Evolutionary conservation across 805 yeast species (phyloP), one percentile per base, ranked within the genome.

Genomic region (Blastobotrys parvus): DNA sequence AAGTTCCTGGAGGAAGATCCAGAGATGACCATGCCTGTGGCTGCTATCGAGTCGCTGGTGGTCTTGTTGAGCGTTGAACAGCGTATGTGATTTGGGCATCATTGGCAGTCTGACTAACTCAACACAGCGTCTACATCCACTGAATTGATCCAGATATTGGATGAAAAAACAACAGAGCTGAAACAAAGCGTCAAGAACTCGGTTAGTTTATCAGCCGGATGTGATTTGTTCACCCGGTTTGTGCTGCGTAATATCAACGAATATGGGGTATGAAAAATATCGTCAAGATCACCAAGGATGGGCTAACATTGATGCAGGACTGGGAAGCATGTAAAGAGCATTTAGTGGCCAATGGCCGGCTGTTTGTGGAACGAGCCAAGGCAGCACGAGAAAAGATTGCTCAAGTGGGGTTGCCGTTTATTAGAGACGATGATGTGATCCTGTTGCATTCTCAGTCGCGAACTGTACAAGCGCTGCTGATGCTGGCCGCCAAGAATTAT

Each of bases 1-100:
- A 74, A 75, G 59, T 88, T 86, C 61, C 70, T 92, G 49, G 77
- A 75, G 52, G 95, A 88, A 40, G 97, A 92, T 64, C 72, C 85
- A n/a, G 97, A 92, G 45, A 85, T 92, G 79, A 89, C 98, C 4
- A 92, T 89, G 97, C 99, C 99, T 1, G 86, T 92, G 27, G 99
- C 98, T 35, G 98, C 98, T 29, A 92, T 92, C 57, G 97, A 92
- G 67, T 78, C 95, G 10, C 69, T 92, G 36, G 95, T 92, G 21
- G 83, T 92, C 6, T 74, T 92, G 64, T 65, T 90, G 22, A 74
- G 80, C 50, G 77, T 80, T 39, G 81, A 87, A 53, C 88, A 87
- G 60, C 97, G 29, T 25, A 25, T 63, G 58, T 46, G 36, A 62
- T 47, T 2, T 17, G n/a, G 29, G 29, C 29, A n/a, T n/a, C n/a